Conservation (phyloP, 352 stramenopile genomes). For the Phytophthora nicotianae region DNA sequence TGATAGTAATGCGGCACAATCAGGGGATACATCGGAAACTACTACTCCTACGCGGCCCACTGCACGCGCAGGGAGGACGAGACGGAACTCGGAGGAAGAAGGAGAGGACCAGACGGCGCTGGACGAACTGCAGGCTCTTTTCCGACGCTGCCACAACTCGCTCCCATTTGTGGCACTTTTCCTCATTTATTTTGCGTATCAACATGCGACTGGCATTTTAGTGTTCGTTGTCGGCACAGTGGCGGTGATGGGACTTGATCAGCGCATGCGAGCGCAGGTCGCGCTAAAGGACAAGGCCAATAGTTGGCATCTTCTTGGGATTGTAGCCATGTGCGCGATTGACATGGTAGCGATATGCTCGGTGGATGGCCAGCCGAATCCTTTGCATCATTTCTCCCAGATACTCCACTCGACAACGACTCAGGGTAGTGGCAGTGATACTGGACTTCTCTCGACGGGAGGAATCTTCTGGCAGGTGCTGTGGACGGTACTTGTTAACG, state of each 20-base stretch:
- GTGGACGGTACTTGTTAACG: conserved; percentile 80
- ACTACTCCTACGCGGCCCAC: conserved; percentile 1
- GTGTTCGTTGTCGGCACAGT: conserved; percentile 70
- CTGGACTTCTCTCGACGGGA: conserved; percentile 15
- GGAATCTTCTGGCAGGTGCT: conserved; percentile 67
- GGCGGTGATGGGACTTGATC: conserved; percentile 74
- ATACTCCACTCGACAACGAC: conserved; percentile 37
- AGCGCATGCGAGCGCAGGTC: conserved; percentile 67
- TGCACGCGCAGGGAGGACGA: conserved; percentile 3
- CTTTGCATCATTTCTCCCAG: conserved; percentile 52
- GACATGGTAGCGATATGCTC: conserved; percentile 66
- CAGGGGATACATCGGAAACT: conserved; percentile 4
- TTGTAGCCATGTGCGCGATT: conserved; percentile 60
- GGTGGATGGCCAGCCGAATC: conserved; percentile 68
- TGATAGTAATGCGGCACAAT: not conserved
- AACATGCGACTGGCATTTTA: conserved; percentile 73
- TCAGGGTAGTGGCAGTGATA: conserved; percentile 29
- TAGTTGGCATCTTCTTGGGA: conserved; percentile 49
- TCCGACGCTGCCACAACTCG: conserved; percentile 73
- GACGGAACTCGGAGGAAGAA: conserved; percentile 36
- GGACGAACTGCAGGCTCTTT: conserved; percentile 67
- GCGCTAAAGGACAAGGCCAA: conserved; percentile 80
- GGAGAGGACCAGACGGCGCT: conserved; percentile 56
- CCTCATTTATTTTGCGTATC: conserved; percentile 79
- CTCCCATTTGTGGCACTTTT: conserved; percentile 77